Evolutionary conservation across 1,139 yeast genomes (phyloP), one percentile per base, ranked within the genome.

Genomic region (Taphrina populina): DNA sequence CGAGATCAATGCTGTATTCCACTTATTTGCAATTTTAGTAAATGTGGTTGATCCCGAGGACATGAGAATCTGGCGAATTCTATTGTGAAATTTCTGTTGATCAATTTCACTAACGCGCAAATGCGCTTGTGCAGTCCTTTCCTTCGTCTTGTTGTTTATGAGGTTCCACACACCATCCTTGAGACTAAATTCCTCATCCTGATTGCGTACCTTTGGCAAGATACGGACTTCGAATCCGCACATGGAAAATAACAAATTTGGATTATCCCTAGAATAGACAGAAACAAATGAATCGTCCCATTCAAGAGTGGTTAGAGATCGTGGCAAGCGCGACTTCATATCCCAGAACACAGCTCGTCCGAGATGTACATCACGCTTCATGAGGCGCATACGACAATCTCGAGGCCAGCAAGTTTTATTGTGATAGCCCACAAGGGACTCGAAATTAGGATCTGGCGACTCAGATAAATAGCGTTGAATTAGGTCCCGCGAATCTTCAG

Each of bases 321-420:
- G 68, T 0, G 98, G 97, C 27, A 94, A 70, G 36, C 97, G 77
- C 24, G 84, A 82, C 39, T 82, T 76, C 39, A 94, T 72, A 68
- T 92, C 96, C 96, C 96, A 88, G 67, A 85, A 88, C 0, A 82
- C 84, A 1, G 98, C 96, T 58, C 94, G 76, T 0, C 97, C 98
- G 2, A 92, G 74, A 62, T 88, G 86, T 2, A 92, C 97, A 71
- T 94, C 98, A 61, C 83, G 84, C 47, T 96, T 76, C 81, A 90
- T 83, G 52, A 92, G 71, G 62, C 90, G 79, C 98, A 94, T 92
- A 60, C 97, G 77, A 15, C 83, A 73, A 67, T 92, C 98, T 51
- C 87, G 74, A 2, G 98, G 96, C 99, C 99, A 94, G 67, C 97
- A 88, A 54, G 82, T 81, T 63, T 85, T 87, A 63, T 88, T 88